Evolutionary conservation across 306 rosid genomes (phyloP).

Genomic region (Malus orientalis): DNA sequence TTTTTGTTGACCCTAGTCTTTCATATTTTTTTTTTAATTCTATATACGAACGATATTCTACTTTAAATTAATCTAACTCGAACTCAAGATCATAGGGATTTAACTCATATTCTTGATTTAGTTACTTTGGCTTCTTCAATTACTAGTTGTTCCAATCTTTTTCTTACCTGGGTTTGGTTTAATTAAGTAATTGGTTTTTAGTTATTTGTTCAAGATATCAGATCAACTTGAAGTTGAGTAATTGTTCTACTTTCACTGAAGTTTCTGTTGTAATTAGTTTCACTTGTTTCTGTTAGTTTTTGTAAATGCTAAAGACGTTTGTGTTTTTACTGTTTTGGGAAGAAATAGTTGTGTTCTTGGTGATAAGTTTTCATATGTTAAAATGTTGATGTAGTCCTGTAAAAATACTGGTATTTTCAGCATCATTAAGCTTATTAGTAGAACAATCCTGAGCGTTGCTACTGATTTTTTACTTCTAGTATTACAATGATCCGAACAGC

Average conservation of each 20-base stretch:
- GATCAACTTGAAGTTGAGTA: background rate
- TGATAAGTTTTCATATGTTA: slow-evolving; percentile 6
- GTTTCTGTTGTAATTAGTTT: background rate
- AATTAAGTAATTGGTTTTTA: background rate
- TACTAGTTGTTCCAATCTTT: background rate
- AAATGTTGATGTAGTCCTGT: background rate
- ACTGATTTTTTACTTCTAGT: background rate
- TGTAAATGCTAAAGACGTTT: background rate
- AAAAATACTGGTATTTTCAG: background rate
- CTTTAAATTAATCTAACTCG: too few species aligned
- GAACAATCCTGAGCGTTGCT: background rate
- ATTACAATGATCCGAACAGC: background rate
- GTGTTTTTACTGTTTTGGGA: background rate
- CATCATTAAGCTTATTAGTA: background rate
- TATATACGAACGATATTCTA: background rate
- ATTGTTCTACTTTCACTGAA: background rate
- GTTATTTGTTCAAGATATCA: background rate
- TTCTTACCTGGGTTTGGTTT: slow-evolving; percentile 10
- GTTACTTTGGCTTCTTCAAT: background rate
- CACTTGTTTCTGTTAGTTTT: slow-evolving; percentile 1
- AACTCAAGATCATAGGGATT: background rate
- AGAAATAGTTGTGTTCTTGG: background rate
- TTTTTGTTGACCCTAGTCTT: background rate
- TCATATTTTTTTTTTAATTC: too few species aligned
- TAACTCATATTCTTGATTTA: background rate